Base-by-base conservation (phyloP, 257 asterid species). In the Gynochthodes officinalis region DNA sequence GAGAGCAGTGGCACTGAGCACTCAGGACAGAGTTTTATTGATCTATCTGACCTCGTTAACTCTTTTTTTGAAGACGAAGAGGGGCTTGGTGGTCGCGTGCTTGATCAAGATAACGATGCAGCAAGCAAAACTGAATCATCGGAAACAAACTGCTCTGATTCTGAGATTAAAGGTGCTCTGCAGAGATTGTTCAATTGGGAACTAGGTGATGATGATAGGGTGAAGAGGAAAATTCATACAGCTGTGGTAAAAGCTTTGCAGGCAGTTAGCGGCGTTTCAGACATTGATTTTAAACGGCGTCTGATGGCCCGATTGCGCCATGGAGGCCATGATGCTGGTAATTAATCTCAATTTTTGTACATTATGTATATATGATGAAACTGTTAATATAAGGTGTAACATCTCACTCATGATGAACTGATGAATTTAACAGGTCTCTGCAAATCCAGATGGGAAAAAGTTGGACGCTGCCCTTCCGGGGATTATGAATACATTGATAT, bases 1-100 rank as follows among this genome's bases (percentile, higher is more conserved):
- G 95, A 84, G 69, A 89, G 93, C 85, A 93, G 96, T 86, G 96
- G 96, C 72, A 89, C 96, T 82, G 97, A 90, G 74, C 86, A 90
- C 79, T 89, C 93, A 1, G 79, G 61, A 21, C 67, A 72, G 59
- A 78, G 79, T 48, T 52, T 53, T 25, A 52, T 85, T 30, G 93
- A 89, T 74, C 74, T 88, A 59, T 87, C 89, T 0, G 78, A 73
- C 62, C 93, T 89, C 37, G 90, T 90, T 1, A 84, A 90, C 53
- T 90, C 93, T 23, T 93, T 87, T 80, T 64, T 93, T 3, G 94
- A 89, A 79, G 78, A 86, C 27, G 88, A 79, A 10, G 64, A 49
- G n/a, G n/a, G n/a, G 67, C 6, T 64, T 8, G 21, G 77, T 44
- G 10, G 4, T 37, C 25, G 74, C 72, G 40, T 70, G 27, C 64